Percentiles rank a stretch among this genome's conserved stretches.
These are phyloP conservation scores for Acanthamoeba healyi DNA, from an alignment of 208 protist genomes.

Conservation along the genomic window DNA sequence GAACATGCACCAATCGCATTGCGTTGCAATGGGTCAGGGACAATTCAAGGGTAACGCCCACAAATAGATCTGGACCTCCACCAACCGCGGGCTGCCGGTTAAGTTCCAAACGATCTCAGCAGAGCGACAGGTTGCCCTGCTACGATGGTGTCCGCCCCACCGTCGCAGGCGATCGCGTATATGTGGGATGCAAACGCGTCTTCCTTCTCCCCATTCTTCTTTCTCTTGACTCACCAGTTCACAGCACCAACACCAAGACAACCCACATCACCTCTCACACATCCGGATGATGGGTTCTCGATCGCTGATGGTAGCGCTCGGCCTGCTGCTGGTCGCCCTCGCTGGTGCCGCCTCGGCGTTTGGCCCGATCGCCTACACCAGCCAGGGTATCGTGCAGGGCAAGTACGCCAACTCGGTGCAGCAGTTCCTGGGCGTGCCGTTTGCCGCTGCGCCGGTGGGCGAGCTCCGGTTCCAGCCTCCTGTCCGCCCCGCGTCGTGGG, in stretches of 20 bases:
- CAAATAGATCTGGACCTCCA: too few species aligned
- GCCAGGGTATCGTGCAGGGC: neutral
- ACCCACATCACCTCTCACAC: neutral
- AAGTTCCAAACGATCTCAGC: too few species aligned
- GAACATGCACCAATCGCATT: too few species aligned
- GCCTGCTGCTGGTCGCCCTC: neutral
- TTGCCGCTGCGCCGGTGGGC: conserved; percentile 3
- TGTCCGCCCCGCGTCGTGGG: neutral
- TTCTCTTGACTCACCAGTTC: too few species aligned
- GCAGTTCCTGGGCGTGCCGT: conserved; percentile 27
- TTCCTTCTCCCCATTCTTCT: too few species aligned
- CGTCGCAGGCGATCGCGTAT: too few species aligned
- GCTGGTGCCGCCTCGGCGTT: neutral
- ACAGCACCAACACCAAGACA: neutral
- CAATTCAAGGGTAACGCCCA: too few species aligned
- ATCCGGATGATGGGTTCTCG: neutral
- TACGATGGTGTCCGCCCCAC: too few species aligned
- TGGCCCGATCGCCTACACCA: neutral
- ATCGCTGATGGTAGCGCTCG: neutral
- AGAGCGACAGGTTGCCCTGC: too few species aligned
- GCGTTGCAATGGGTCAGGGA: too few species aligned
- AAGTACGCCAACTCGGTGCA: neutral
- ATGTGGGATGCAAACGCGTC: too few species aligned
- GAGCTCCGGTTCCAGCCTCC: neutral
- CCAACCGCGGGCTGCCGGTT: too few species aligned